Evolutionary conservation across 192 early-diverging fungal genomes (phyloP), one percentile per base, ranked within the genome.

Genomic region (Nowakowskiella sp.): DNA sequence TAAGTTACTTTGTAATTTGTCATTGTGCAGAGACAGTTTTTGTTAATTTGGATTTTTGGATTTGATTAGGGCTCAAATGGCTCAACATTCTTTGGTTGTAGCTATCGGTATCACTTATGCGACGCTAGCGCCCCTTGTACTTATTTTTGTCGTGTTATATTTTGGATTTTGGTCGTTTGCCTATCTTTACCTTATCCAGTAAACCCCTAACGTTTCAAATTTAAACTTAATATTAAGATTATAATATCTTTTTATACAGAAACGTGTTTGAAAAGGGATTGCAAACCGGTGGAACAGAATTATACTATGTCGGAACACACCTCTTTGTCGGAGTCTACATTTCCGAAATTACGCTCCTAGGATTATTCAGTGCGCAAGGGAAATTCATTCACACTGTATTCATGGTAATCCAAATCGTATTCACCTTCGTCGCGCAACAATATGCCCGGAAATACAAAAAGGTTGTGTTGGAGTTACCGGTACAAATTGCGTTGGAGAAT

Each of bases 181-280:
- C 6, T 92, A 88, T 60, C 59, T 73, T 0, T 88, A 94, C 66
- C 85, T 88, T 61, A 84, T 94, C 58, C 67, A 87, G 30, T 88
- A 86, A 43, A 85, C 88, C 2, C 85, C 83, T 57, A 69, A 78
- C 24, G 66, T 73, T 29, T 42, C 61, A 1, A 43, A 39, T 1
- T 68, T 73, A 57, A 65, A 73, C 39, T 74, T 8, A 66, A 84
- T 30, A 73, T 75, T 55, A 78, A 86, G 49, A 65, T 84, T 31
- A 78, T 70, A 22, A 72, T 77, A 16, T 86, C 78, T 32, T 65
- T 85, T 34, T 90, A 2, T 72, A 65, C 53, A 29, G 24, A 10
- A 61, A 58, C 27, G 10, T 55, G 36, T n/a, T 19, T 7, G 31
- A 58, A n/a, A 70, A n/a, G n/a, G n/a, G n/a, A n/a, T n/a, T n/a